These are phyloP conservation scores for Physaria fendleri DNA, from an alignment of 345 rosid species.

Conservation along the genomic window DNA sequence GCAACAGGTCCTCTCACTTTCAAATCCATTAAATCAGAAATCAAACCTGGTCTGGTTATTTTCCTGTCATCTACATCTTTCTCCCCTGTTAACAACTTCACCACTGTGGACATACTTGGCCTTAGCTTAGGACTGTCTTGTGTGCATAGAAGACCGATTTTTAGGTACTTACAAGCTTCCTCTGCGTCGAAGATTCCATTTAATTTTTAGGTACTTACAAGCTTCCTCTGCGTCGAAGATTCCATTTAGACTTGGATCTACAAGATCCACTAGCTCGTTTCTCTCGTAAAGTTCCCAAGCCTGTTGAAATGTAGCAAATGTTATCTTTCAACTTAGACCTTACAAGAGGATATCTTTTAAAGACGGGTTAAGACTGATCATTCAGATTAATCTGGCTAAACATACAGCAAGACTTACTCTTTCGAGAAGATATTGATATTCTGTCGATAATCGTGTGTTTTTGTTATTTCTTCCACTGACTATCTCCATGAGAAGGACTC, in stretches of 20 bases:
- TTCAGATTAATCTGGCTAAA: too few relatives aligned
- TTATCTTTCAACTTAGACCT: too few relatives aligned
- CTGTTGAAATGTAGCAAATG: conserved; percentile 42
- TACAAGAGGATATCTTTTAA: too few relatives aligned
- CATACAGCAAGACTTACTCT: conserved; percentile 51
- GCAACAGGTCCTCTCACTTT: conserved; percentile 42
- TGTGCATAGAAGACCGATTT: conserved; percentile 70
- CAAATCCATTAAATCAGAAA: conserved; percentile 78
- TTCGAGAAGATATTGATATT: conserved; percentile 82
- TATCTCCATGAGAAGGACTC: conserved; percentile 84
- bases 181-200: conserved; percentile 68
- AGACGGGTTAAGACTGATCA: too few relatives aligned
- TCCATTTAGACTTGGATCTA: conserved; percentile 48
- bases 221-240: conserved; percentile 72
- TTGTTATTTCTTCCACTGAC: conserved; percentile 88
- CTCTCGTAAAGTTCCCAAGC: conserved; percentile 78
- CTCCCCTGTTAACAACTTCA: conserved; percentile 51
- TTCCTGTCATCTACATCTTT: conserved; percentile 26
- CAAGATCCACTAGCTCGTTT: conserved; percentile 56
- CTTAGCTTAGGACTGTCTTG: conserved; percentile 69
- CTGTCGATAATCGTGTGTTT: conserved; percentile 56
- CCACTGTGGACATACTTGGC: conserved; percentile 64
- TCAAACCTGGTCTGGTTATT: conserved; percentile 63
- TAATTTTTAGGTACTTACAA: conserved; percentile 45
- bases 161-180: conserved; percentile 60